phyloP scores from a whole-genome alignment of 768 basidiomycete genomes.

The Cytidiella melzeri region DNA sequence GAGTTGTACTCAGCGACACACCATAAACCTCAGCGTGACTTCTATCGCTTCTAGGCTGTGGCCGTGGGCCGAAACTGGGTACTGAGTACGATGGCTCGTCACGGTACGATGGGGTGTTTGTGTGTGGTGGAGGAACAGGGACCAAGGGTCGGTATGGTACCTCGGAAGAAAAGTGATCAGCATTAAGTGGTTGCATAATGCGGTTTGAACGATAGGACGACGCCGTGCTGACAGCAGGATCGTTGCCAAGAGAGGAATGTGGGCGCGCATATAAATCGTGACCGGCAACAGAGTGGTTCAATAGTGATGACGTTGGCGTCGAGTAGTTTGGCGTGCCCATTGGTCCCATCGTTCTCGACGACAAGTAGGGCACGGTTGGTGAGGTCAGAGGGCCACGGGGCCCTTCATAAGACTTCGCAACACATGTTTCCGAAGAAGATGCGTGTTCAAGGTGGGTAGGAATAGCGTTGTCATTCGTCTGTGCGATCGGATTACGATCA shows the following conservation, averaged over 20 bases:
- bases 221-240: slow-evolving; percentile 25
- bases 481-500: no score
- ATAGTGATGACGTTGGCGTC: not conserved
- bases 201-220: slow-evolving; percentile 21
- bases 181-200: slow-evolving; percentile 10
- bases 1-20: no score
- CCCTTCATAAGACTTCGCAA: slow-evolving; percentile 10
- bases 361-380: slow-evolving; percentile 2
- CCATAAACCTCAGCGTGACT: not conserved
- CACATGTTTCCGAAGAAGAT: not conserved
- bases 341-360: not conserved
- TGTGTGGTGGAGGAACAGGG: not conserved
- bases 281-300: slow-evolving; percentile 32
- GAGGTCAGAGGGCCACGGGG: slow-evolving; percentile 5
- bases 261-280: slow-evolving; percentile 60
- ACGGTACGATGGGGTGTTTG: slow-evolving; percentile 1
- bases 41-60: slow-evolving; percentile 10
- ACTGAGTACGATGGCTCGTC: slow-evolving; percentile 5
- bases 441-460: slow-evolving; percentile 5
- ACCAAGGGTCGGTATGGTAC: slow-evolving; percentile 4
- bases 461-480: not conserved
- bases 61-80: slow-evolving; percentile 8
- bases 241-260: slow-evolving; percentile 50
- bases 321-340: not conserved
- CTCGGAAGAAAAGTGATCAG: slow-evolving; percentile 4